phyloP scores from a whole-genome alignment of 768 basidiomycete species.

The Amanita polypyramis region DNA sequence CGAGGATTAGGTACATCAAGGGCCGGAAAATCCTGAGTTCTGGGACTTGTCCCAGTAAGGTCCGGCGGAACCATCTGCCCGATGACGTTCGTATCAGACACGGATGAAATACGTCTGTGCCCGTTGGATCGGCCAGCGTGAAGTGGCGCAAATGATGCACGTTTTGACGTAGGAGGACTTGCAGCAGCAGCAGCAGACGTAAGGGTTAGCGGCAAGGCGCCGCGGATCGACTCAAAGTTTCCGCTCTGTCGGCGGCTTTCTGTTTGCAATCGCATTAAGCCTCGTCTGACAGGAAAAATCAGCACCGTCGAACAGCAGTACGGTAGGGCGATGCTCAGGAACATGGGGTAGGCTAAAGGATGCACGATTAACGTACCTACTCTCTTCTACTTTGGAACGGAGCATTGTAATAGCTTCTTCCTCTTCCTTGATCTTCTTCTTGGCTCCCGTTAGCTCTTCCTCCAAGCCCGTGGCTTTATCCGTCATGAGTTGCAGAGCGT shows the following conservation, averaged over 20 bases:
- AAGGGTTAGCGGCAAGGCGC: constrained; percentile 39
- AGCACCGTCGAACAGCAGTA: not conserved
- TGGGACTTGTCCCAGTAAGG: constrained; percentile 25
- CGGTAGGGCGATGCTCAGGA: not conserved
- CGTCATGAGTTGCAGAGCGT: constrained; percentile 52
- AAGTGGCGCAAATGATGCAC: constrained; percentile 63
- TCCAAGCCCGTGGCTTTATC: constrained; percentile 54
- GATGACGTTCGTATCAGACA: constrained; percentile 48
- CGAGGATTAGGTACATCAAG: constrained; percentile 16
- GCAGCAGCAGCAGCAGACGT: constrained; percentile 10
- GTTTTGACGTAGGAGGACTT: constrained; percentile 48
- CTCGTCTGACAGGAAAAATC: constrained; percentile 40
- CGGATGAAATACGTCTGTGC: constrained; percentile 66
- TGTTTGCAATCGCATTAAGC: constrained; percentile 77
- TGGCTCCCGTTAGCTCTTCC: constrained; percentile 41
- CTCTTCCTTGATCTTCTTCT: constrained; percentile 51
- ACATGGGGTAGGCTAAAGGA: constrained; percentile 1
- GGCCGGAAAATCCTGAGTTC: constrained; percentile 19
- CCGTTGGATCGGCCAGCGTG: constrained; percentile 30
- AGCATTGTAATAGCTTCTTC: constrained; percentile 69
- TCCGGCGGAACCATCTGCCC: constrained; percentile 15
- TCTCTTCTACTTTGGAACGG: constrained; percentile 80
- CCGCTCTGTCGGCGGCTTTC: constrained; percentile 60
- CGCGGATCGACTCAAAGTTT: constrained; percentile 17
- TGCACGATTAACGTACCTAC: constrained; percentile 41